Conservation (phyloP, 2,329 filamentous ascomycete species). For the Arthrobotrys iridis region DNA sequence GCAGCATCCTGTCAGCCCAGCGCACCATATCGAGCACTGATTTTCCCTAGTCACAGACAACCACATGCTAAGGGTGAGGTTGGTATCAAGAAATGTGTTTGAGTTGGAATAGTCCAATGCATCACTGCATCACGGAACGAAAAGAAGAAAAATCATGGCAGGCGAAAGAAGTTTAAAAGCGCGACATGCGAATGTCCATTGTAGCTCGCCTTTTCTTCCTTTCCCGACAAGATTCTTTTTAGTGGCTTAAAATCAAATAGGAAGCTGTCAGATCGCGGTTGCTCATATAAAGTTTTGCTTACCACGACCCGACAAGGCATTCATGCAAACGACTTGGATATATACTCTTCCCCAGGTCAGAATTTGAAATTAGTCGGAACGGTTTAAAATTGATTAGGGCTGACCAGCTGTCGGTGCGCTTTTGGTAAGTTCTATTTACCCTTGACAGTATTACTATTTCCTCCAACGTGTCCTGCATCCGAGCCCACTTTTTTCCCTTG, state of each 20-base stretch:
- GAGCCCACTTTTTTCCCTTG: neutral
- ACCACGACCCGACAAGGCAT: neutral
- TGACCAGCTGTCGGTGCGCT: neutral
- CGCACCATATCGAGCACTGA: neutral
- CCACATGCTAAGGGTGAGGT: neutral
- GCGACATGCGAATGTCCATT: neutral
- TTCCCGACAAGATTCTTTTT: neutral
- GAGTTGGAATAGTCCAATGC: slow-evolving; percentile 7
- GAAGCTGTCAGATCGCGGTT: neutral
- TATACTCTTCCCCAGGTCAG: neutral
- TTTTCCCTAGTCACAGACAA: slow-evolving; percentile 1
- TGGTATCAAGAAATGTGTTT: neutral
- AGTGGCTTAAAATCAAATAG: neutral
- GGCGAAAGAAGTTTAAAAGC: neutral
- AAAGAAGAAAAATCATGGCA: slow-evolving; percentile 6
- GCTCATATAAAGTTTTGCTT: neutral
- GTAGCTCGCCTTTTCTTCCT: neutral
- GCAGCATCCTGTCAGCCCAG: slow-evolving; percentile 16
- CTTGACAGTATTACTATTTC: slow-evolving; percentile 5
- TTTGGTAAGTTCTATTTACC: slow-evolving; percentile 12
- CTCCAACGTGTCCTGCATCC: neutral
- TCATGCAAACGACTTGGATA: neutral
- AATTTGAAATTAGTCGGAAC: slow-evolving; percentile 19
- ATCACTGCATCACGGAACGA: neutral
- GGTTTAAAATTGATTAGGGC: slow-evolving; percentile 21